phyloP scores from a whole-genome alignment of 495 filamentous ascomycete species.

The Viridothelium virens region DNA sequence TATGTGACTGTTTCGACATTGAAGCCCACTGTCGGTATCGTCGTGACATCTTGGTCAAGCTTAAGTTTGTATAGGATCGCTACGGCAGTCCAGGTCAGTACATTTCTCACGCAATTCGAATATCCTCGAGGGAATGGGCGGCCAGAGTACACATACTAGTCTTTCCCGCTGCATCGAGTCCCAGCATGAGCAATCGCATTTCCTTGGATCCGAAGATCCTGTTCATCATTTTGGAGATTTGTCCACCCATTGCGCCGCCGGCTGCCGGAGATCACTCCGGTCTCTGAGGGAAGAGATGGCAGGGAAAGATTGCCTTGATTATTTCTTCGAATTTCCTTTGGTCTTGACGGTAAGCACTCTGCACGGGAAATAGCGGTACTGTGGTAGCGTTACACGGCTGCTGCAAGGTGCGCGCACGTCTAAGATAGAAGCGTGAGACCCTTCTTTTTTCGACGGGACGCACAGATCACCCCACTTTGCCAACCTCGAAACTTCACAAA shows the following conservation, averaged over 20 bases:
- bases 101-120: not conserved
- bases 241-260: conserved; percentile 56
- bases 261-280: conserved; percentile 4
- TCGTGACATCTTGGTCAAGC: conserved; percentile 94
- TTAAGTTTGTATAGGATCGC: conserved; percentile 99
- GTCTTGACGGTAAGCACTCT: no score
- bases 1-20: conserved; percentile 99
- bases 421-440: not conserved
- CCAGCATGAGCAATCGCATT: conserved; percentile 96
- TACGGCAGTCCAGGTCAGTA: conserved; percentile 29
- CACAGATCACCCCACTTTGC: not conserved
- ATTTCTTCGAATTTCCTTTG: no score
- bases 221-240: conserved; percentile 81
- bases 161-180: conserved; percentile 95
- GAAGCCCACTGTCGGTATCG: conserved; percentile 98
- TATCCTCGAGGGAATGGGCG: not conserved
- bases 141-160: conserved; percentile 55
- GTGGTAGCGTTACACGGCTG: not conserved
- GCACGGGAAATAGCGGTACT: not conserved
- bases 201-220: conserved; percentile 99
- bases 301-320: no score
- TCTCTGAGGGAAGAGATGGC: not conserved
- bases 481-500: not conserved
- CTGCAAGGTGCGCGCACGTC: not conserved
- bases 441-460: not conserved